These are phyloP conservation scores for Fusarium nematophilum DNA, from an alignment of 2,329 filamentous ascomycete species.

Conservation along the genomic window DNA sequence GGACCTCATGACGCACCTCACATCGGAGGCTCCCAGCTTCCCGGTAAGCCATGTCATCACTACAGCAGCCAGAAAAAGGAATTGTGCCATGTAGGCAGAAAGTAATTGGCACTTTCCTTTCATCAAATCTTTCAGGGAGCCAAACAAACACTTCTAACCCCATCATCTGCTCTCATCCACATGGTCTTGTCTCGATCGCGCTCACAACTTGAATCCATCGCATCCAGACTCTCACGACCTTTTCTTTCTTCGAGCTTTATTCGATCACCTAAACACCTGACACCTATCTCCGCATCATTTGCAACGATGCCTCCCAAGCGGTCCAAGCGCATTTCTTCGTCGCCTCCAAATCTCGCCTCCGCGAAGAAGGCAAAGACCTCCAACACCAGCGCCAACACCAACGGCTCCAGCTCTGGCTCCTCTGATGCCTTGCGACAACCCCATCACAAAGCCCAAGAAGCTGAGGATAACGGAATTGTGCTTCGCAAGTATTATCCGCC, in stretches of 20 bases:
- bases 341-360: constrained; percentile 33
- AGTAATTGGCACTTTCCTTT: not conserved
- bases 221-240: not conserved
- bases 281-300: constrained; percentile 1
- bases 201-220: not conserved
- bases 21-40: constrained; percentile 43
- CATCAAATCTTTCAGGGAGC: not conserved
- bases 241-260: not conserved
- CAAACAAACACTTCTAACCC: not conserved
- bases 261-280: not conserved
- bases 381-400: constrained; percentile 29
- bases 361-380: constrained; percentile 50
- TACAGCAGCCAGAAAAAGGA: constrained; percentile 21
- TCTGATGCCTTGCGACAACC: constrained; percentile 54
- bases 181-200: constrained; percentile 15
- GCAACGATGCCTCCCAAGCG: constrained; percentile 45
- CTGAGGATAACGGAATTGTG: constrained; percentile 70
- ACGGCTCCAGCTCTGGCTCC: constrained; percentile 12
- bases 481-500: constrained; percentile 82
- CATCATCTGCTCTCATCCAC: not conserved
- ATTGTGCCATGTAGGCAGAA: not conserved
- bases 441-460: constrained; percentile 58
- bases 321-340: constrained; percentile 45
- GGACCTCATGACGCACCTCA: constrained; percentile 45
- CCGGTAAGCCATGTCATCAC: constrained; percentile 42